Evolutionary conservation across 768 basidiomycete genomes (phyloP), one percentile per base, ranked within the genome.

Genomic region (Multifurca ochricompacta): DNA sequence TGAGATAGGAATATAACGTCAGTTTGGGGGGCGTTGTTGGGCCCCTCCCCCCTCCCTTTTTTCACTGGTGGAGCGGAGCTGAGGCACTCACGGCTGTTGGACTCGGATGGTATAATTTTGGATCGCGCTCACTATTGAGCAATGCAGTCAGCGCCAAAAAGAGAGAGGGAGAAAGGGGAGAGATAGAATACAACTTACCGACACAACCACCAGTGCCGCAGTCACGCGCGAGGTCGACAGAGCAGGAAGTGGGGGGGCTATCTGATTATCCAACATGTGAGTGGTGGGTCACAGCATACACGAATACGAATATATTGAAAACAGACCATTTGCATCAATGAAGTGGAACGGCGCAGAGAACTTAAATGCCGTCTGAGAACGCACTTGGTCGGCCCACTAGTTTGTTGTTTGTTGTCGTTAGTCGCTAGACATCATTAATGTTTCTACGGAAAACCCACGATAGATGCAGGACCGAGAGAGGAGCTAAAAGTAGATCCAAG

Each of bases 91-190:
- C 4, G 73, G 71, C 47, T 77, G 66, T 10, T 71, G 68, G 18
- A 79, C 71, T 11, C 78, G 74, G 13, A 65, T 69, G 3, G 79
- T 82, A 61, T 80, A 80, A 64, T 80, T 81, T 1, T 78, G 75
- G 56, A 80, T 80, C 25, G 79, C 78, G 32, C 70, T 73, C 51
- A 80, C 78, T 80, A 1, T 27, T 23, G 10, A 11, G 23, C 21
- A 3, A 43, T 1, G 19, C 9, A 25, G 25, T 13, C 32, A 25
- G 25, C 18, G 16, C 31, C 16, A 10, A 31, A 30, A n/a, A 45
- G 16, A 27, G 7, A n/a, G n/a, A n/a, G n/a, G n/a, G n/a, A n/a
- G n/a, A n/a, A n/a, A n/a, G n/a, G n/a, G n/a, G n/a, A n/a, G n/a
- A n/a, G n/a, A n/a, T n/a, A n/a, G n/a, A n/a, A 56, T 30, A 27